A percentile compares a stretch with the other conserved stretches of the same genome.
Evolutionary conservation across 176 grass and related monocot species (phyloP).

Genomic region (Bonia amplexicaulis): DNA sequence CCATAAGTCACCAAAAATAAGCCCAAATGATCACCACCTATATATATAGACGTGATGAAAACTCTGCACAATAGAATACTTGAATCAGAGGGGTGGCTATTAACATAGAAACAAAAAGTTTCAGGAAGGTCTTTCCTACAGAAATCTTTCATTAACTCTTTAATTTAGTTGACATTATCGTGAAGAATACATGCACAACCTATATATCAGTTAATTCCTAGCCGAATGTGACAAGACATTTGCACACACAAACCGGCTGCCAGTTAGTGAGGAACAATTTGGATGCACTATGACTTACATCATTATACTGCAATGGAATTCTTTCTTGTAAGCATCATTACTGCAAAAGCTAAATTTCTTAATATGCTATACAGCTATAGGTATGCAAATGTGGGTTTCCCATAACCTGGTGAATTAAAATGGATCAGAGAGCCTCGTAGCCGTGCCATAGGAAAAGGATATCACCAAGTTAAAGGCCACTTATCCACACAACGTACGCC

Average conservation of each 20-base stretch:
- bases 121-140: background rate
- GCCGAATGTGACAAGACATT: background rate
- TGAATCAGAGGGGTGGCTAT: background rate
- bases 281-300: slow-evolving; percentile 14
- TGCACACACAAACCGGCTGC: background rate
- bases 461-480: slow-evolving; percentile 5
- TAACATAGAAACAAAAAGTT: slow-evolving; percentile 35
- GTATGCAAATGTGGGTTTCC: slow-evolving; percentile 31
- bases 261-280: background rate
- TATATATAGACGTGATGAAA: background rate
- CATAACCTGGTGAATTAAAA: slow-evolving; percentile 43
- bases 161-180: slow-evolving; percentile 5
- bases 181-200: slow-evolving; percentile 1
- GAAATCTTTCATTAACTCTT: background rate
- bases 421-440: background rate
- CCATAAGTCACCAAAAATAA: too few species aligned
- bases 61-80: slow-evolving; percentile 10
- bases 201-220: background rate
- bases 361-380: slow-evolving; percentile 1
- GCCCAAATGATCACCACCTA: too few species aligned
- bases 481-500: slow-evolving; percentile 4
- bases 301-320: slow-evolving; percentile 22
- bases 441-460: slow-evolving; percentile 38
- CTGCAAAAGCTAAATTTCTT: slow-evolving; percentile 27
- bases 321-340: slow-evolving; percentile 15